Conservation (phyloP, 192 early-diverging fungal species). For the Podila verticillata region DNA sequence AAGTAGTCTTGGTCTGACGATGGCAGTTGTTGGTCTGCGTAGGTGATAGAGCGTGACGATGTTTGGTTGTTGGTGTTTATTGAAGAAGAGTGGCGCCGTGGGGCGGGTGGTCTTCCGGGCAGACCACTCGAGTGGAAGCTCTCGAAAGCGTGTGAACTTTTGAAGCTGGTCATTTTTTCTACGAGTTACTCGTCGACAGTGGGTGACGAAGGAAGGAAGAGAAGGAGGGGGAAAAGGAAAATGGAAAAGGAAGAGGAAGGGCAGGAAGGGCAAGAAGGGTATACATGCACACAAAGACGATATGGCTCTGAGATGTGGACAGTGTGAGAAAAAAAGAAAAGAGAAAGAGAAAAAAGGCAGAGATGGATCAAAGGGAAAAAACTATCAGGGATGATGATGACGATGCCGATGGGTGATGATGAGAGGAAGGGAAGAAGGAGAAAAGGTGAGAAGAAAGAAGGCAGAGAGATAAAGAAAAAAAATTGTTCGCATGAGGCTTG, state of each 20-base stretch:
- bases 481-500: too few species aligned
- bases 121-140: slow-evolving; percentile 18
- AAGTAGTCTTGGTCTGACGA: neutral
- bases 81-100: slow-evolving; percentile 5
- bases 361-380: neutral
- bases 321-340: too few species aligned
- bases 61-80: neutral
- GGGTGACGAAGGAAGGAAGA: neutral
- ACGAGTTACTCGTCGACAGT: too few species aligned
- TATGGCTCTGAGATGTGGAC: too few species aligned
- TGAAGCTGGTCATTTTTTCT: slow-evolving; percentile 50
- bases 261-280: too few species aligned
- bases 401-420: too few species aligned
- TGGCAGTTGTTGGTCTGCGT: neutral
- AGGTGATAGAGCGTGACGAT: neutral
- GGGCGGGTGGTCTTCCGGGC: slow-evolving; percentile 15
- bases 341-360: neutral
- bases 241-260: neutral
- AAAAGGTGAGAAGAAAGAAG: too few species aligned
- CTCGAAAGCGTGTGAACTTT: slow-evolving; percentile 46
- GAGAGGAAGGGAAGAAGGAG: too few species aligned
- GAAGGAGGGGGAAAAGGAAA: neutral
- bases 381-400: too few species aligned
- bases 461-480: too few species aligned
- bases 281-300: neutral